Evolutionary conservation across 345 rosid species (phyloP), one percentile per base, ranked within the genome.

Genomic region (Excoecaria cochinchinensis): DNA sequence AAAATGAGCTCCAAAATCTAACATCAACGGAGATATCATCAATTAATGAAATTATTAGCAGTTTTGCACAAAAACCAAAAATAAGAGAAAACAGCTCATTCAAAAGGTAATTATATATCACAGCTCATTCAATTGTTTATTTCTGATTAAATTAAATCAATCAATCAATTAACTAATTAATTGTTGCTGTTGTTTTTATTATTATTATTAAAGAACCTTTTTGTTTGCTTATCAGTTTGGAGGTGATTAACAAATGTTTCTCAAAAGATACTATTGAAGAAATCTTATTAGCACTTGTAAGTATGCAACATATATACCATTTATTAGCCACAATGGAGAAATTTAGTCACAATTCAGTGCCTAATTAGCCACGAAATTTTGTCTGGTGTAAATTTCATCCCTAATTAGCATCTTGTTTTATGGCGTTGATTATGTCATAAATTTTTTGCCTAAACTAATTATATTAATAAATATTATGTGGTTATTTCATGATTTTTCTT

Each of bases 221-320:
- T 2, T 55, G 21, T 6, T 51, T 51, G 3, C 17, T 10, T 51
- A 69, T 51, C 36, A 69, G 72, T 31, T 52, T 69, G 72, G 72
- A 69, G 46, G 48, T 31, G 4, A 36, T 69, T 22, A 52, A 69
- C 25, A 52, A 31, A 69, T 69, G 60, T 31, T 69, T 69, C 60
- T 69, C 60, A 3, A 52, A 69, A 69, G 60, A 69, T 8, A 15
- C 46, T 6, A 46, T 69, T 52, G 72, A 69, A 16, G 72, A 69
- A 16, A 69, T 69, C 40, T 69, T 69, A 51, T 9, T 31, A 15
- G 72, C 60, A 3, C 60, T 69, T 51, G 72, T 69, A 69, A 69
- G 72, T 25, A 69, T 31, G n/a, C n/a, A n/a, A n/a, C n/a, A n/a
- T n/a, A n/a, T n/a, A n/a, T n/a, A n/a, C n/a, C n/a, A n/a, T n/a